Base-by-base conservation (phyloP, 495 filamentous ascomycete species). In the Physcia stellaris region DNA sequence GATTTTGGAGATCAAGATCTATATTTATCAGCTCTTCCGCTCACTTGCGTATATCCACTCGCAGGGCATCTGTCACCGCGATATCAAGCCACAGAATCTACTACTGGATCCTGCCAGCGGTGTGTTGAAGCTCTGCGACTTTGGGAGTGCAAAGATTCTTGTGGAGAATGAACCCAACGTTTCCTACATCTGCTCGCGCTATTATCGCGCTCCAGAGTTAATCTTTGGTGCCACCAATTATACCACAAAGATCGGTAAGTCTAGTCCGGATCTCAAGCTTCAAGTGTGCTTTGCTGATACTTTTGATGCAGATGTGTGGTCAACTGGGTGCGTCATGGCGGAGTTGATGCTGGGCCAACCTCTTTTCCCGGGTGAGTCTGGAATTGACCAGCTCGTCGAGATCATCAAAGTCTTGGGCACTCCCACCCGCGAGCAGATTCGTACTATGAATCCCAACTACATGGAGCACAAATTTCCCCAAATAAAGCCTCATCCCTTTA, bases 381-480 rank as follows among this genome's bases (percentile, higher is more conserved):
- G 90, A 40, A 98, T 98, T 58, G 90, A 98, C 58, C 90, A 99
- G 56, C 71, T 96, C 24, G 90, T 99, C 17, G 90, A 99, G 61
- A 96, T 99, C 54, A 99, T 99, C 72, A 99, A 96, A 65, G 90
- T 99, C 39, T 70, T 99, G 40, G 90, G 90, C 17, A 99, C 90
- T 12, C 90, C 92, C 11, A 95, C 90, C n/a, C 71, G 90, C 16
- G 90, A 99, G 50, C 90, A 99, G 52, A 99, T 99, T 53, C 84
- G 90, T 39, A 99, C 90, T 33, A 99, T 99, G 92, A 99, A 99
- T 57, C 92, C 90, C 37, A 99, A 99, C 60, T 96, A 99, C 61
- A 99, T 99, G 90, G 90, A 96, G 62, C 90, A 99, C 63, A 96
- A 96, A 63, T 99, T 99, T 56, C 92, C 90, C 29, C 90, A 99